Conservation (phyloP, 805 yeast species). For the Zygosaccharomyces gambellarensis region DNA sequence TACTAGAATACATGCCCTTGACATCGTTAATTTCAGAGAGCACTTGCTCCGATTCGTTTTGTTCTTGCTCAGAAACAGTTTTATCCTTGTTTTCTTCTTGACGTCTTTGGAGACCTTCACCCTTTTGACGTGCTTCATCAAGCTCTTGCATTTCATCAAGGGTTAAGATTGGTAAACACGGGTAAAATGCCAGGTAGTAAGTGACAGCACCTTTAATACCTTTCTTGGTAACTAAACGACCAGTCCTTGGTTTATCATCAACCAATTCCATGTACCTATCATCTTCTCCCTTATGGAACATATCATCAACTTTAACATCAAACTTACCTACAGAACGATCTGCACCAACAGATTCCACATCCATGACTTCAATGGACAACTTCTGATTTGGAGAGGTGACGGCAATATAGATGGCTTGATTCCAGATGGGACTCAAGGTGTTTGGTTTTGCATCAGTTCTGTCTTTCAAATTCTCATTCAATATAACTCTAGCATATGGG, state of each 20-base stretch:
- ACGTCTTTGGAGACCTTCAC: conserved; percentile 34
- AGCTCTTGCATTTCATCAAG: conserved; percentile 66
- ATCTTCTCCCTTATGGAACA: conserved; percentile 56
- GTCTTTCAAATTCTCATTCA: conserved; percentile 70
- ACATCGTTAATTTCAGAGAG: conserved; percentile 32
- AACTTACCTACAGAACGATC: conserved; percentile 87
- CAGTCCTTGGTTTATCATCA: conserved; percentile 52
- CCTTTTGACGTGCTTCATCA: conserved; percentile 39
- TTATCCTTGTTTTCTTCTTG: conserved; percentile 35
- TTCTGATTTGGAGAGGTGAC: conserved; percentile 79
- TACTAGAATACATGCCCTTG: conserved; percentile 39
- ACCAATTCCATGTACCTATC: conserved; percentile 59
- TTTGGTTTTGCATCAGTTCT: conserved; percentile 68
- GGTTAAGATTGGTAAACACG: conserved; percentile 71
- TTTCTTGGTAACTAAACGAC: conserved; percentile 63
- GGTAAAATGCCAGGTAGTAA: conserved; percentile 78
- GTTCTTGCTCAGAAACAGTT: conserved; percentile 27
- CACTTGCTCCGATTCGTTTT: conserved; percentile 30
- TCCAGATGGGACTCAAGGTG: conserved; percentile 76
- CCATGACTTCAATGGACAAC: conserved; percentile 86
- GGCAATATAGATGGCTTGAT: conserved; percentile 76
- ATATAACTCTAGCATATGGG: conserved; percentile 78
- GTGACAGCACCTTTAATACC: conserved; percentile 80
- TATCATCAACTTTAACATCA: conserved; percentile 59
- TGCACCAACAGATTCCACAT: conserved; percentile 68